Evolutionary conservation across 148 eudicot species (phyloP).

Genomic region (Chenopodium suecicum): DNA sequence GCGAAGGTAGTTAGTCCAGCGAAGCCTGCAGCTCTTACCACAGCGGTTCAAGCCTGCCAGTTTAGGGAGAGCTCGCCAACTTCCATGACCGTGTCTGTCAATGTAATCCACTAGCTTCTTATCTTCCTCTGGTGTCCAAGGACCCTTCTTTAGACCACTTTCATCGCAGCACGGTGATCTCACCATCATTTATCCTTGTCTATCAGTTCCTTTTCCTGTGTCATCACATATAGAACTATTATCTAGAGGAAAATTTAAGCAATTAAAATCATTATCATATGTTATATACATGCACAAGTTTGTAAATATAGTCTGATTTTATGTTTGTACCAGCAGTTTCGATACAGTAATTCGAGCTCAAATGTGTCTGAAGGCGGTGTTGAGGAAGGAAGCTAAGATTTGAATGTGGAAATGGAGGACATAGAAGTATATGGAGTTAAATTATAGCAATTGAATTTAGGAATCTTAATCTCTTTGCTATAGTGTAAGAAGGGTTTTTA

Average conservation of each 20-base stretch:
- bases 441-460: background rate
- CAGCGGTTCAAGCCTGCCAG: slow-evolving; percentile 56
- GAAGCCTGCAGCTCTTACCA: slow-evolving; percentile 59
- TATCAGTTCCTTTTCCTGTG: background rate
- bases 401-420: background rate
- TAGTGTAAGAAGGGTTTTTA: slow-evolving; percentile 11
- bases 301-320: background rate
- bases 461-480: background rate
- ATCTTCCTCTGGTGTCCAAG: slow-evolving; percentile 69
- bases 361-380: background rate
- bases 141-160: slow-evolving; percentile 55
- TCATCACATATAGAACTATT: background rate
- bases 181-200: slow-evolving; percentile 36
- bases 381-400: background rate
- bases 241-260: background rate
- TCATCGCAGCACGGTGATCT: slow-evolving; percentile 51
- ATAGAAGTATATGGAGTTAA: background rate
- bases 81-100: slow-evolving; percentile 47
- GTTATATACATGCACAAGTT: background rate
- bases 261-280: background rate
- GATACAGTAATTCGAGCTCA: background rate
- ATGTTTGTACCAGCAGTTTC: background rate
- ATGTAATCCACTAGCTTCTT: slow-evolving; percentile 46
- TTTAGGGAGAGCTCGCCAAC: slow-evolving; percentile 67
- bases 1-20: slow-evolving; percentile 65